phyloP scores from a whole-genome alignment of 2,329 filamentous ascomycete genomes.

The Hymenoscyphus fraxineus region DNA sequence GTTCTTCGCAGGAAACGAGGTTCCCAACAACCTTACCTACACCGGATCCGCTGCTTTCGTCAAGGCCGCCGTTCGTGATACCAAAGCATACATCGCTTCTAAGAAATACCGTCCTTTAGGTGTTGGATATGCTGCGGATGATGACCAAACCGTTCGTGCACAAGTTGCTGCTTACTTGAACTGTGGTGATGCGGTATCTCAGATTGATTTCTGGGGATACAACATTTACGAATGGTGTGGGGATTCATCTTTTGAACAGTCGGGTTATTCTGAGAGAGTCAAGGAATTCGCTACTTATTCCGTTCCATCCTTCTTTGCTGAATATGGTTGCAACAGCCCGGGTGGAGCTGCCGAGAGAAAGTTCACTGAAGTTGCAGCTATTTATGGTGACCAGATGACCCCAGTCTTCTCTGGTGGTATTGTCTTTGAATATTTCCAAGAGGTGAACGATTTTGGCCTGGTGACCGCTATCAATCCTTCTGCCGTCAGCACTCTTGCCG shows the following conservation, averaged over 20 bases:
- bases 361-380: conserved; percentile 78
- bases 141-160: conserved; percentile 76
- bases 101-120: conserved; percentile 74
- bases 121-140: conserved; percentile 93
- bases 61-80: conserved; percentile 94
- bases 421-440: conserved; percentile 97
- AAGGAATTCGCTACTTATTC: conserved; percentile 83
- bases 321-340: conserved; percentile 85
- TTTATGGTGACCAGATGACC: conserved; percentile 79
- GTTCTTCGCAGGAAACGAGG: conserved; percentile 98
- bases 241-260: conserved; percentile 67
- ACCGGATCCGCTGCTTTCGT: conserved; percentile 87
- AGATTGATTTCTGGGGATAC: conserved; percentile 98
- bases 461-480: conserved; percentile 40
- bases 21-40: conserved; percentile 83
- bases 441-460: conserved; percentile 73
- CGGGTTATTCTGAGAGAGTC: conserved; percentile 77
- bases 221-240: conserved; percentile 99
- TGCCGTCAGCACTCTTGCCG: conserved; percentile 62
- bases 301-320: conserved; percentile 94
- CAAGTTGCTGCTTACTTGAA: conserved; percentile 90
- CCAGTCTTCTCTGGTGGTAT: conserved; percentile 88
- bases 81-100: conserved; percentile 83
- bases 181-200: conserved; percentile 63
- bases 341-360: conserved; percentile 51